These are phyloP conservation scores for Tolypocladium inflatum DNA, from an alignment of 2,329 filamentous ascomycete genomes.

Conservation along the genomic window DNA sequence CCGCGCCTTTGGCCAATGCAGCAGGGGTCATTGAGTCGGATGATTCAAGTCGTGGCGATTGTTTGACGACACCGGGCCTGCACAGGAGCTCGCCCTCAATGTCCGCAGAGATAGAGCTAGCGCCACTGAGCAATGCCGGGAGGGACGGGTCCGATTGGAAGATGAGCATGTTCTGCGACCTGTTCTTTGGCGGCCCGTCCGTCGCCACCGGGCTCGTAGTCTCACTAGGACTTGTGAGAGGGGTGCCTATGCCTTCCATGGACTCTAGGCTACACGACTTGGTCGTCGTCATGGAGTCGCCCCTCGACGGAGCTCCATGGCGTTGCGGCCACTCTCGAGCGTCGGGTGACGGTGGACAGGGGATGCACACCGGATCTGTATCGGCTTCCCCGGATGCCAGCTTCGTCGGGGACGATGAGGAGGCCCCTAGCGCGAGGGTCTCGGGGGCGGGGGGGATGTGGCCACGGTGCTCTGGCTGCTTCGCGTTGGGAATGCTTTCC, in stretches of 20 bases:
- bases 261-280: slow-evolving; percentile 45
- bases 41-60: slow-evolving; percentile 37
- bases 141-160: slow-evolving; percentile 57
- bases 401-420: background rate
- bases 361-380: slow-evolving; percentile 18
- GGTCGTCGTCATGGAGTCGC: slow-evolving; percentile 31
- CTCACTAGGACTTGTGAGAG: slow-evolving; percentile 46
- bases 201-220: slow-evolving; percentile 37
- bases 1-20: slow-evolving; percentile 36
- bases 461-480: background rate
- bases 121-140: slow-evolving; percentile 52
- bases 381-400: background rate
- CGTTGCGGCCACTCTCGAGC: slow-evolving; percentile 25
- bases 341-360: slow-evolving; percentile 37
- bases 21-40: slow-evolving; percentile 47
- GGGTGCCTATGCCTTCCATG: slow-evolving; percentile 36
- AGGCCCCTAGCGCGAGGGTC: background rate
- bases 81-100: slow-evolving; percentile 50
- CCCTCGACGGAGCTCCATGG: slow-evolving; percentile 24
- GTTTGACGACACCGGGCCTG: slow-evolving; percentile 35
- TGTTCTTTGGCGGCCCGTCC: slow-evolving; percentile 27
- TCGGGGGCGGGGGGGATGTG: background rate
- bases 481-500: slow-evolving; percentile 14
- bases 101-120: slow-evolving; percentile 55
- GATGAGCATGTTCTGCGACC: slow-evolving; percentile 36